phyloP scores from a whole-genome alignment of 768 basidiomycete species.

The Chiua virens region DNA sequence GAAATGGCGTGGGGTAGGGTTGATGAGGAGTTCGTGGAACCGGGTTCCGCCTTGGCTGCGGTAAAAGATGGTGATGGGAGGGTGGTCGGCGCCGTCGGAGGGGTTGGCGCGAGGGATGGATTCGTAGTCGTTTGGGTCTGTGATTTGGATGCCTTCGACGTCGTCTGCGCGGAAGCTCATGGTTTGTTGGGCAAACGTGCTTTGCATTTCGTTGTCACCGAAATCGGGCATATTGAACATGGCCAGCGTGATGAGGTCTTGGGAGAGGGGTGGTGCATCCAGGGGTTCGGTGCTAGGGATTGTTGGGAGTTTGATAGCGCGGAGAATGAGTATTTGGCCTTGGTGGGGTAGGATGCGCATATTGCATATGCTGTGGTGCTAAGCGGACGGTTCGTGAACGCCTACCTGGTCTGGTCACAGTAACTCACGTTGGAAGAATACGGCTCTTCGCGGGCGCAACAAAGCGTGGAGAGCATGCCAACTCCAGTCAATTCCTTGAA shows the following conservation, averaged over 20 bases:
- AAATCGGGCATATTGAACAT: slow-evolving; percentile 33
- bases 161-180: slow-evolving; percentile 33
- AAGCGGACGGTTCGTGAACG: slow-evolving; percentile 4
- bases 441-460: slow-evolving; percentile 35
- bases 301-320: slow-evolving; percentile 33
- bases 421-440: slow-evolving; percentile 28
- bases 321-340: slow-evolving; percentile 50
- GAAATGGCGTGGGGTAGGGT: slow-evolving; percentile 23
- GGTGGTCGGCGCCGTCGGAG: slow-evolving; percentile 25
- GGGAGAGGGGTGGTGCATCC: slow-evolving; percentile 18
- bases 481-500: slow-evolving; percentile 41
- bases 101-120: slow-evolving; percentile 14
- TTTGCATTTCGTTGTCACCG: slow-evolving; percentile 28
- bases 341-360: slow-evolving; percentile 53
- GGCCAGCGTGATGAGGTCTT: slow-evolving; percentile 30
- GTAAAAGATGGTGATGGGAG: slow-evolving; percentile 34
- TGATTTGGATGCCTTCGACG: slow-evolving; percentile 36
- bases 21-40: slow-evolving; percentile 30
- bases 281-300: neutral
- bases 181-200: slow-evolving; percentile 26
- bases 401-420: too few species aligned
- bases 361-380: slow-evolving; percentile 53
- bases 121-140: slow-evolving; percentile 28
- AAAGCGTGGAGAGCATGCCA: slow-evolving; percentile 37
- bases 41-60: slow-evolving; percentile 29